Evolutionary conservation across 2,329 filamentous ascomycete genomes (phyloP).

Genomic region (Aspergillus ochraceus): DNA sequence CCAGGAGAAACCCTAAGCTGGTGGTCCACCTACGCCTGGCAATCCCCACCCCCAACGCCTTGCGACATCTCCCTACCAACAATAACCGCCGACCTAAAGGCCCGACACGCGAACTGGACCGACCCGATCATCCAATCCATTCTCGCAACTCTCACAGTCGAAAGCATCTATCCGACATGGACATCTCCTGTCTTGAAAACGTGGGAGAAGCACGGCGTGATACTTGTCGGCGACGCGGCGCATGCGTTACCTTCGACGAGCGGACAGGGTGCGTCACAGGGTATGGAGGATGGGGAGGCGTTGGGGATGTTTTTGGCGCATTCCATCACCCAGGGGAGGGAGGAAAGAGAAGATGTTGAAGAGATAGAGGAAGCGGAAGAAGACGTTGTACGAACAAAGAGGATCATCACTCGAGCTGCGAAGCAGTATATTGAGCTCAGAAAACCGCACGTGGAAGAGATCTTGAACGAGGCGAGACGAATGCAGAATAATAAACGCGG

Average conservation of each 20-base stretch:
- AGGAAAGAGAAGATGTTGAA: no score
- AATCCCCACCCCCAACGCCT: not conserved
- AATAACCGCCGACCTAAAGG: not conserved
- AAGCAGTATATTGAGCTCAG: slow-evolving; percentile 36
- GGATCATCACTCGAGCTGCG: slow-evolving; percentile 28
- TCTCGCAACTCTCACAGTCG: slow-evolving; percentile 38
- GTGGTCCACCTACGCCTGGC: slow-evolving; percentile 46
- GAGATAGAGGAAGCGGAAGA: slow-evolving; percentile 5
- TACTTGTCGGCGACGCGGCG: slow-evolving; percentile 59
- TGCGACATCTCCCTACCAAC: not conserved
- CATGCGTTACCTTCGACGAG: slow-evolving; percentile 57
- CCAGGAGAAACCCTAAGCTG: slow-evolving; percentile 39
- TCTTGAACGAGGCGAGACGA: slow-evolving; percentile 32
- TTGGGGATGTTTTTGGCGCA: slow-evolving; percentile 45
- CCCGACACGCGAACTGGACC: slow-evolving; percentile 47
- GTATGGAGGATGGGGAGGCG: slow-evolving; percentile 55
- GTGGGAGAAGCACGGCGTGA: slow-evolving; percentile 50
- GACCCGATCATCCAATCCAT: slow-evolving; percentile 47
- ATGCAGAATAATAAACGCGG: slow-evolving; percentile 37
- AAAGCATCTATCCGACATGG: slow-evolving; percentile 52
- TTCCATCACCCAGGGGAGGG: slow-evolving; percentile 15
- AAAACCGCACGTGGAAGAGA: slow-evolving; percentile 33
- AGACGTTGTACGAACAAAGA: slow-evolving; percentile 14
- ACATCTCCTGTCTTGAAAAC: slow-evolving; percentile 48
- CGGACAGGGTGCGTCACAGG: slow-evolving; percentile 58